Base-by-base conservation (phyloP, 257 asterid genomes). In the Rhazya stricta region DNA sequence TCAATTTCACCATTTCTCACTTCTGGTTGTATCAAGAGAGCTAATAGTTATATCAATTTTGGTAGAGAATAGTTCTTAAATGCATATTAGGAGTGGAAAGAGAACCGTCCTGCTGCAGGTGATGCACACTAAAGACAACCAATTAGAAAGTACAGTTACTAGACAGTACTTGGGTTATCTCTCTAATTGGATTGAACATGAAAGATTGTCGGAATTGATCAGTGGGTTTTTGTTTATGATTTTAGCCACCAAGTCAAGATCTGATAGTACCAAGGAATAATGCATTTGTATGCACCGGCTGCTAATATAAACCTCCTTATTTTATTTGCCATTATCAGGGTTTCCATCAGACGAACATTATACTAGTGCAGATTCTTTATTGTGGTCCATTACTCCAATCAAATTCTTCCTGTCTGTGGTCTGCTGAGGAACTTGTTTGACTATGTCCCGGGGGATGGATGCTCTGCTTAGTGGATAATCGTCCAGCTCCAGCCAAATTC, bases 131-230 rank as follows among this genome's bases (percentile, higher is more conserved):
- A 56, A 25, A 23, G 23, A 18, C 36, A 69, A 71, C 11, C 48
- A 13, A 37, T 12, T 39, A 34, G 41, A 41, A 16, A 18, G 46
- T 43, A 23, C 32, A 74, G 32, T 29, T 43, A 60, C 58, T 45
- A 45, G 67, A 46, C 62, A 30, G 18, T 21, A 0, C 43, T 27
- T 60, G n/a, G n/a, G n/a, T n/a, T 12, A 10, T 61, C 42, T 45
- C 41, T 73, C 62, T 57, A 21, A 4, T 42, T 43, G 58, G 6
- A 67, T 60, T 60, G 70, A 73, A 18, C 60, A 27, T 29, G 77
- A 73, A 58, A 73, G 68, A 42, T 73, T 73, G 34, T 73, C 58
- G 18, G 43, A 42, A 73, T 46, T 29, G 60, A 29, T 73, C 10
- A 60, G 77, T 19, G 21, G 58, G 34, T 34, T 27, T 15, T 61